Evolutionary conservation across 169 alveolate species (phyloP), one percentile per base, ranked within the genome.

Genomic region (Plasmodium fragile): DNA sequence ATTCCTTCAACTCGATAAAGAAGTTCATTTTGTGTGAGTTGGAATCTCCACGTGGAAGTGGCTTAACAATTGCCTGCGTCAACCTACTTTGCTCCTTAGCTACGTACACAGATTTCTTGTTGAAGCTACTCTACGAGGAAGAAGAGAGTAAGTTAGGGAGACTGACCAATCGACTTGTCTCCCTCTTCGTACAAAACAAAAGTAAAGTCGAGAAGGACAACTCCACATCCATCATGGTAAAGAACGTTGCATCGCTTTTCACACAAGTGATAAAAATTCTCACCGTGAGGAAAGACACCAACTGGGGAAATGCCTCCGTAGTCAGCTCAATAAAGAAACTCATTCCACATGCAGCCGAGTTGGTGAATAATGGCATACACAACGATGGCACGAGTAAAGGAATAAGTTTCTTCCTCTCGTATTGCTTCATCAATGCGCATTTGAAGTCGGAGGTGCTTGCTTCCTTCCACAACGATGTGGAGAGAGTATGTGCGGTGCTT

Each of bases 391-490:
- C 36, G 13, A 84, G 69, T 11, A 73, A 73, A 49, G 78, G 36
- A 18, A 84, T 84, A n/a, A 49, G 80, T 70, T 72, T 73, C 25
- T 73, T 84, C 39, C 71, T 84, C 25, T 84, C 93, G 0, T 84
- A 84, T 18, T 84, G 93, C 65, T 84, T 84, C 59, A 5, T 84
- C 25, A 49, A 49, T 28, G 11, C 10, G 3, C 49, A 34, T 25
- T 84, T 84, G 39, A 84, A 84, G 59, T 1, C 80, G 36, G 49
- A 59, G 32, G 34, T 84, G 41, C 49, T 84, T 10, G 11, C 36
- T 18, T 0, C 41, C 30, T 72, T 73, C 18, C 22, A 39, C 32
- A 22, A 84, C 30, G 93, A 84, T 18, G 65, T 53, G 3, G 34
- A 45, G 13, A 4, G 75, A 11, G 16, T 84, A 0, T 3, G 34